Evolutionary conservation across 805 yeast genomes (phyloP).

Genomic region (Lipomyces oligophaga): DNA sequence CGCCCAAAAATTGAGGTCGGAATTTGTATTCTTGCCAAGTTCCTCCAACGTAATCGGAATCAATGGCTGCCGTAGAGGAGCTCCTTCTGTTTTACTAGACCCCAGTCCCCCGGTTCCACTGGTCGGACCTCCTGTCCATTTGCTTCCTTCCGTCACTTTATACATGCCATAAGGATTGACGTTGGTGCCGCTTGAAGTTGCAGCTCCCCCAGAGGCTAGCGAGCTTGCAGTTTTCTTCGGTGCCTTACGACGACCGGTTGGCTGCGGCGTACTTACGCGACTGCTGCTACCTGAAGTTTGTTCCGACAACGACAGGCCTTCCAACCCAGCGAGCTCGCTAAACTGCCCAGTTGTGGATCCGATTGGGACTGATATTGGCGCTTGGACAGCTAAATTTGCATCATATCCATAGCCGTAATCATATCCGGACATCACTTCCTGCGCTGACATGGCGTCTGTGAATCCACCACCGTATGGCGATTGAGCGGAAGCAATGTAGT

Average conservation of each 20-base stretch:
- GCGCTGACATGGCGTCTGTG: constrained; percentile 1
- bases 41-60: constrained; percentile 38
- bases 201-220: background rate
- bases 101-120: constrained; percentile 1
- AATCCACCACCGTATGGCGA: constrained; percentile 20
- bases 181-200: background rate
- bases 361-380: background rate
- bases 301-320: background rate
- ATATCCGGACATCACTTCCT: background rate
- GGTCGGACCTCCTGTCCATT: background rate
- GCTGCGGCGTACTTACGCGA: background rate
- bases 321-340: background rate
- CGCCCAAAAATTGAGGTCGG: constrained; percentile 30
- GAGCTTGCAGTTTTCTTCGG: constrained; percentile 3
- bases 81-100: constrained; percentile 4
- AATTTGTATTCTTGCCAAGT: constrained; percentile 23
- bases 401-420: too few species aligned
- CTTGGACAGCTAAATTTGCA: background rate
- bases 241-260: background rate
- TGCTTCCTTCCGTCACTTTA: constrained; percentile 11
- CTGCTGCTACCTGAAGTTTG: constrained; percentile 4
- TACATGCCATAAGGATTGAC: constrained; percentile 19
- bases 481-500: constrained; percentile 12
- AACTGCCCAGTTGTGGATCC: background rate
- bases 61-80: constrained; percentile 36